Conservation (phyloP, 2,329 filamentous ascomycete species). For the Cyclaneusma minus region DNA sequence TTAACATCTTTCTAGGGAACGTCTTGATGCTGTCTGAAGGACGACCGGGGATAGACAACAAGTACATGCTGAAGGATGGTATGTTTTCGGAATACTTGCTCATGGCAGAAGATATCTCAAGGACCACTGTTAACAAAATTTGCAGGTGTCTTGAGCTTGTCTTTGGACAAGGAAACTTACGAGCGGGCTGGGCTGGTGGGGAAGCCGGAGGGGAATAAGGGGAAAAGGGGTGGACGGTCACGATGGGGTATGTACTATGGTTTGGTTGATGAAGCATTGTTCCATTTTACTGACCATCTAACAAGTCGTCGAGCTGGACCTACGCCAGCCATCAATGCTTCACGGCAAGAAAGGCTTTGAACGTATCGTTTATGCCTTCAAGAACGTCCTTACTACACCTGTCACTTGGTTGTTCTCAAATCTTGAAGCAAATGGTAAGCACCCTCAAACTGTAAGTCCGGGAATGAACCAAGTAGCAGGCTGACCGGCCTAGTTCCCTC, state of each 20-base stretch:
- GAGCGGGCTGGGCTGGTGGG: conserved; percentile 72
- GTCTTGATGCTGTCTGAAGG: conserved; percentile 76
- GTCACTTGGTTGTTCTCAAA: conserved; percentile 70
- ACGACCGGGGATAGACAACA: conserved; percentile 50
- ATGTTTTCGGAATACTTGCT: conserved; percentile 10
- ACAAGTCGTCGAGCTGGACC: conserved; percentile 61
- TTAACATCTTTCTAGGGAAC: conserved; percentile 46
- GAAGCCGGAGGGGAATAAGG: conserved; percentile 44
- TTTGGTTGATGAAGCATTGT: neutral
- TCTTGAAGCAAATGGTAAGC: conserved; percentile 30
- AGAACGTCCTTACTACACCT: conserved; percentile 55
- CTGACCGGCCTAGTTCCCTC: conserved; percentile 25
- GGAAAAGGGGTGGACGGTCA: conserved; percentile 43
- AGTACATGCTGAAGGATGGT: conserved; percentile 59
- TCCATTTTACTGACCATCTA: conserved; percentile 10
- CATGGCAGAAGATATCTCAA: neutral
- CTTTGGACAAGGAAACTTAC: conserved; percentile 67
- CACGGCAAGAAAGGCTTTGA: conserved; percentile 75
- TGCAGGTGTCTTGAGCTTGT: conserved; percentile 55
- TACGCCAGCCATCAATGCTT: conserved; percentile 61
- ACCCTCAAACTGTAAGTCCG: conserved; percentile 1
- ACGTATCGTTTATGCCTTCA: conserved; percentile 60
- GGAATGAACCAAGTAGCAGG: conserved; percentile 6
- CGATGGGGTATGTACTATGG: conserved; percentile 48
- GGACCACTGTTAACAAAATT: neutral